phyloP scores from a whole-genome alignment of 2,329 filamentous ascomycete species.

The Alternaria postmessia region DNA sequence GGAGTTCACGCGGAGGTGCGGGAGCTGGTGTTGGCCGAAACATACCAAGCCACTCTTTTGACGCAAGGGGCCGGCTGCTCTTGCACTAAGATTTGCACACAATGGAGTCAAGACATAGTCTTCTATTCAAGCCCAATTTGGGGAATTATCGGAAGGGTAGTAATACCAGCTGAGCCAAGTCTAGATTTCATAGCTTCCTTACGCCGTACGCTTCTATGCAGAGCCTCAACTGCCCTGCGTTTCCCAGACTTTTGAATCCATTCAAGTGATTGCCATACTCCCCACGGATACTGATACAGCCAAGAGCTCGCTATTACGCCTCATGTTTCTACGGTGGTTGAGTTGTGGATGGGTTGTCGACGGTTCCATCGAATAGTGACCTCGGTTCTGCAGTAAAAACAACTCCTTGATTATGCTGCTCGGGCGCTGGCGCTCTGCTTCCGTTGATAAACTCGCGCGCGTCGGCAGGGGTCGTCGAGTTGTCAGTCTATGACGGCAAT shows the following conservation, averaged over 20 bases:
- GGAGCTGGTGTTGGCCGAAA: constrained; percentile 38
- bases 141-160: constrained; percentile 14
- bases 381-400: background rate
- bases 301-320: background rate
- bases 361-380: background rate
- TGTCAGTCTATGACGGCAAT: constrained; percentile 38
- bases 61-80: constrained; percentile 23
- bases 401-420: background rate
- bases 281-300: constrained; percentile 1
- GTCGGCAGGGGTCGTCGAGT: background rate
- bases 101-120: constrained; percentile 29
- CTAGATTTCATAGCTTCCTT: background rate
- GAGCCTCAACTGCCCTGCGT: constrained; percentile 1
- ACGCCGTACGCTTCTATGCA: background rate
- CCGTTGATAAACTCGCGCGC: background rate
- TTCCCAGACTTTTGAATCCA: constrained; percentile 1
- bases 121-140: constrained; percentile 40
- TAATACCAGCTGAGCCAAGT: constrained; percentile 2
- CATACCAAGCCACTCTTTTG: constrained; percentile 38
- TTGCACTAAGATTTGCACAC: constrained; percentile 21
- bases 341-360: background rate
- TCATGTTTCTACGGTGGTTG: constrained; percentile 1
- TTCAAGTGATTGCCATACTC: constrained; percentile 1
- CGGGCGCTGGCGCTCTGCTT: constrained; percentile 1
- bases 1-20: constrained; percentile 42